Evolutionary conservation across 768 basidiomycete species (phyloP), one percentile per base, ranked within the genome.

Genomic region (Cystobasidium ongulense): DNA sequence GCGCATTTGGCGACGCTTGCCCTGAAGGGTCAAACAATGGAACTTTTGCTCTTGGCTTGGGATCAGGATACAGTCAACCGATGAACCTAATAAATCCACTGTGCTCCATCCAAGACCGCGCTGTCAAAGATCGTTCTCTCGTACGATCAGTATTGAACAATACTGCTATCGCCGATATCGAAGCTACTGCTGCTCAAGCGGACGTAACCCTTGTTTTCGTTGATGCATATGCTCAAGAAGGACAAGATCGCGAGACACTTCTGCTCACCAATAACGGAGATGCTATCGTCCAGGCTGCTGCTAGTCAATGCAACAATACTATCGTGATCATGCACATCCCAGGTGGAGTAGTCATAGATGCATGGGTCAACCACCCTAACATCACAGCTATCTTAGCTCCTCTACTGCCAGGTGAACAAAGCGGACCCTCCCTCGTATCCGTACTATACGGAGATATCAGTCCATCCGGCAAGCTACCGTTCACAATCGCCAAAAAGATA

Each of bases 381-480:
- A 79, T 82, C 54, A 80, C 62, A 23, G 71, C 38, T 29, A 38
- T 67, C 50, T 46, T 35, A 0, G n/a, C 41, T 23, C 36, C 64
- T 25, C n/a, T 18, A 11, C 50, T 74, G 43, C 67, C 77, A 73
- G 74, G 77, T 63, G 43, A 71, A 43, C 27, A 77, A 65, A 31
- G 75, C 64, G 57, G 81, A 5, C 79, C 80, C 57, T 77, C 81
- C 1, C 57, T 82, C n/a, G 81, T 79, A 1, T 79, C 80, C 57
- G 65, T 87, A 1, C 76, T 88, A 2, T 88, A 86, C 77, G 87
- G 87, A 4, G 85, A 85, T 77, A 83, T 85, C 5, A 87, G 86
- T 76, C 87, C 87, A 0, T 84, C 83, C 8, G 86, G 84, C 18
- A 87, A 87, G 79, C 82, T 87, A 10, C 82, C 81, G 15, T 82